Evolutionary conservation across 805 yeast species (phyloP).

Genomic region (Suhomyces emberorum): DNA sequence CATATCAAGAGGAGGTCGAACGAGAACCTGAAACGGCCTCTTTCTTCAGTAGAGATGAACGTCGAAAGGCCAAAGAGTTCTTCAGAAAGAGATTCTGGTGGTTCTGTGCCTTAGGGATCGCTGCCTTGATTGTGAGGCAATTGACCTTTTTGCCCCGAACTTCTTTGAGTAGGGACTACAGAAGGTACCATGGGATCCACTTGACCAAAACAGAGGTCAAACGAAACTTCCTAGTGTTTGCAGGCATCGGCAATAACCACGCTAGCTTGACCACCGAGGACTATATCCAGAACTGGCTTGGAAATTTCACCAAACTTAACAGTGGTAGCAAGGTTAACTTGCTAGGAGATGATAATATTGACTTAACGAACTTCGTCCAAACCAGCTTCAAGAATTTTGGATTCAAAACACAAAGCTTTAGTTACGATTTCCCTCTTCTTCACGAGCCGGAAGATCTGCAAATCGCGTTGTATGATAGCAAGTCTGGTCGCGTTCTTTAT

Average conservation of each 20-base stretch:
- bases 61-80: too few species aligned
- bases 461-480: conserved; percentile 21
- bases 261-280: conserved; percentile 22
- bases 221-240: conserved; percentile 48
- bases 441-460: conserved; percentile 25
- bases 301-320: conserved; percentile 25
- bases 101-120: conserved; percentile 46
- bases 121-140: conserved; percentile 54
- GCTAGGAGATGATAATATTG: conserved; percentile 23
- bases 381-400: conserved; percentile 26
- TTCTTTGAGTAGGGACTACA: conserved; percentile 74
- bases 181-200: conserved; percentile 65
- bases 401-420: conserved; percentile 17
- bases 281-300: conserved; percentile 24
- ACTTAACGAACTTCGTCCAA: conserved; percentile 25
- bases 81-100: conserved; percentile 42
- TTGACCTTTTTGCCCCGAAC: conserved; percentile 81
- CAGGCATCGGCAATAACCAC: conserved; percentile 23
- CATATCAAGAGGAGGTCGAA: not conserved
- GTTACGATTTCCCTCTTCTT: conserved; percentile 14
- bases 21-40: too few species aligned
- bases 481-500: conserved; percentile 21
- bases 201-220: conserved; percentile 69
- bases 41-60: too few species aligned
- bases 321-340: conserved; percentile 17